Conservation (phyloP, 2,329 filamentous ascomycete species). For the Rutstroemia sp. region DNA sequence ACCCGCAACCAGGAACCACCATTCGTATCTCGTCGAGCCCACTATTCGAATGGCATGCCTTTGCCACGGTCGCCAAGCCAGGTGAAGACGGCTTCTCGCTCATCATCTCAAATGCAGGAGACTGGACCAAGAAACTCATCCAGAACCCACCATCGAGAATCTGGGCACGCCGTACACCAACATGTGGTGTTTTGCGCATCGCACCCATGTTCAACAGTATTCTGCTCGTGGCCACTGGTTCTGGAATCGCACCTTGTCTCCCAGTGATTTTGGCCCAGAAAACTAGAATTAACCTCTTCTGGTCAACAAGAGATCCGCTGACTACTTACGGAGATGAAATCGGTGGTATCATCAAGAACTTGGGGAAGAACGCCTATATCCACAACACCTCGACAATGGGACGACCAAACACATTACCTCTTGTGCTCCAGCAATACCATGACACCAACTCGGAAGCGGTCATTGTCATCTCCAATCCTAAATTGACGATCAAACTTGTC, state of each 20-base stretch:
- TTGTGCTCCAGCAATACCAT: constrained; percentile 24
- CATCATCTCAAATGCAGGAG: constrained; percentile 64
- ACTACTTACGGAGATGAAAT: constrained; percentile 31
- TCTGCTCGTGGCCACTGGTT: constrained; percentile 64
- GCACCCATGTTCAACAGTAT: constrained; percentile 58
- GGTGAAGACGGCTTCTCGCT: constrained; percentile 51
- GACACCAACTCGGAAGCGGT: constrained; percentile 33
- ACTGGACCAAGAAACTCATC: constrained; percentile 65
- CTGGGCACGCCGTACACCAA: constrained; percentile 62
- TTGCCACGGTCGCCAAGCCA: constrained; percentile 63
- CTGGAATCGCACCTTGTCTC: constrained; percentile 63
- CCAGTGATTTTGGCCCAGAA: constrained; percentile 23
- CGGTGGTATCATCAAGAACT: constrained; percentile 25
- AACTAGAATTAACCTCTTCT: constrained; percentile 27
- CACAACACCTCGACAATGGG: constrained; percentile 31
- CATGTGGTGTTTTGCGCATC: constrained; percentile 60
- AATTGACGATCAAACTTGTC: constrained; percentile 32
- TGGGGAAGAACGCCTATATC: constrained; percentile 30
- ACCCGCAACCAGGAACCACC: constrained; percentile 48
- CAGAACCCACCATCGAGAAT: constrained; percentile 50
- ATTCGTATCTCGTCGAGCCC: constrained; percentile 56
- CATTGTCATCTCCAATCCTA: constrained; percentile 33
- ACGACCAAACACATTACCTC: constrained; percentile 29
- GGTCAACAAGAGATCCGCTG: constrained; percentile 31
- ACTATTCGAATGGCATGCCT: constrained; percentile 66